These are phyloP conservation scores for Ocimum tenuiflorum DNA, from an alignment of 257 asterid species.

Conservation along the genomic window DNA sequence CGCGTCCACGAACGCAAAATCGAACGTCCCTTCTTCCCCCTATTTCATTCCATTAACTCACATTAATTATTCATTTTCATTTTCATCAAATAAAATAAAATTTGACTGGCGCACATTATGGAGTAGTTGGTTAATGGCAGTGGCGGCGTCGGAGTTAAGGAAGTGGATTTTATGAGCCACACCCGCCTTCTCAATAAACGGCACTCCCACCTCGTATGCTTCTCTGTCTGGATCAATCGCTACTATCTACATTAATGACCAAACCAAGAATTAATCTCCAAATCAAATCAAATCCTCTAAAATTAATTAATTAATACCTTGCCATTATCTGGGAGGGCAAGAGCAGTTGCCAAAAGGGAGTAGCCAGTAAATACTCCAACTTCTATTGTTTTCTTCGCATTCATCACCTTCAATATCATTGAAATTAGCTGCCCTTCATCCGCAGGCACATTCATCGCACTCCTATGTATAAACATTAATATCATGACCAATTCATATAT, in stretches of 20 bases:
- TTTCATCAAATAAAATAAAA: too few species aligned
- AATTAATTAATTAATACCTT: conserved; percentile 17
- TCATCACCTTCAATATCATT: conserved; percentile 50
- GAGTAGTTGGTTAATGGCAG: not conserved
- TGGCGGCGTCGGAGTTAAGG: conserved; percentile 32
- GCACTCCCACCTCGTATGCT: conserved; percentile 43
- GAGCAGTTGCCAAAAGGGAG: conserved; percentile 53
- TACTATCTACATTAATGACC: conserved; percentile 26
- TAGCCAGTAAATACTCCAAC: conserved; percentile 60
- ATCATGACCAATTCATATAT: too few species aligned
- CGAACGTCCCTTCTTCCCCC: conserved; percentile 57
- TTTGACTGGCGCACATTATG: not conserved
- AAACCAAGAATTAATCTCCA: too few species aligned
- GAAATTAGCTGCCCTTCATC: conserved; percentile 50
- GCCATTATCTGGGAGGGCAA: conserved; percentile 49
- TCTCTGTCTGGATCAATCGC: conserved; percentile 50
- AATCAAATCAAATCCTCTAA: too few species aligned
- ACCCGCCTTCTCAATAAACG: conserved; percentile 42
- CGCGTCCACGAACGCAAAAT: conserved; percentile 63
- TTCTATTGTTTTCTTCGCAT: conserved; percentile 48
- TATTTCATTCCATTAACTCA: not conserved
- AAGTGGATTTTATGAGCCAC: conserved; percentile 43
- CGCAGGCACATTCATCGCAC: conserved; percentile 51
- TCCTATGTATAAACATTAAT: too few species aligned
- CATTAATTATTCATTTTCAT: too few species aligned